A percentile compares a stretch with the other conserved stretches of the same genome.
Evolutionary conservation across 73 alveolate genomes (phyloP).

Genomic region (Paramecium primaurelia): DNA sequence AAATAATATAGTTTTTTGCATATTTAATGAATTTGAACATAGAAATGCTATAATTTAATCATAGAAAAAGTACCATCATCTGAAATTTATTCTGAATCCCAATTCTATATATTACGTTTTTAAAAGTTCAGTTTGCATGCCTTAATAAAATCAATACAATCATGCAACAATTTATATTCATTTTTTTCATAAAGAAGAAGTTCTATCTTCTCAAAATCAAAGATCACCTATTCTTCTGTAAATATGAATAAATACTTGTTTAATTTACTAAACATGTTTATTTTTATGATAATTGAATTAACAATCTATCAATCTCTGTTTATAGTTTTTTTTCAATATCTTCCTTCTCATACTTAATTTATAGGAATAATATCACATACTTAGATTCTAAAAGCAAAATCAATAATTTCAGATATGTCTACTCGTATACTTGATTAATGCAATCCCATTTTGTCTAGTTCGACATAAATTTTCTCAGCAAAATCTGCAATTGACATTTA

Average conservation of each 20-base stretch:
- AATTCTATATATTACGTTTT: background rate
- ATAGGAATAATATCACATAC: background rate
- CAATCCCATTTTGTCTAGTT: background rate
- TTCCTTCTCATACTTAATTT: background rate
- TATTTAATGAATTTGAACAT: background rate
- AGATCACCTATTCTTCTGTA: constrained; percentile 1
- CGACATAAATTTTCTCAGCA: background rate
- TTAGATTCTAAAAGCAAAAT: background rate
- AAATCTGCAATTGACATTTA: background rate
- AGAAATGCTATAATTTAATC: background rate
- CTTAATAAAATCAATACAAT: background rate
- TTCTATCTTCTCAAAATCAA: constrained; percentile 34
- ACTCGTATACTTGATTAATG: background rate
- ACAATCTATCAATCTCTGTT: background rate
- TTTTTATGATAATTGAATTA: background rate
- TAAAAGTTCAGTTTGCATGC: background rate
- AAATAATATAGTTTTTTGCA: background rate
- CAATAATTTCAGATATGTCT: background rate
- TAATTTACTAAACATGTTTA: background rate
- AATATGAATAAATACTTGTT: background rate
- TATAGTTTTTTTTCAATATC: background rate
- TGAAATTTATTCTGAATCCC: background rate
- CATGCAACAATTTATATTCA: constrained; percentile 1
- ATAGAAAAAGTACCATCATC: background rate
- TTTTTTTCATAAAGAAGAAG: background rate